Evolutionary conservation across 192 early-diverging fungal species (phyloP).

Genomic region (Coemansia sp.): DNA sequence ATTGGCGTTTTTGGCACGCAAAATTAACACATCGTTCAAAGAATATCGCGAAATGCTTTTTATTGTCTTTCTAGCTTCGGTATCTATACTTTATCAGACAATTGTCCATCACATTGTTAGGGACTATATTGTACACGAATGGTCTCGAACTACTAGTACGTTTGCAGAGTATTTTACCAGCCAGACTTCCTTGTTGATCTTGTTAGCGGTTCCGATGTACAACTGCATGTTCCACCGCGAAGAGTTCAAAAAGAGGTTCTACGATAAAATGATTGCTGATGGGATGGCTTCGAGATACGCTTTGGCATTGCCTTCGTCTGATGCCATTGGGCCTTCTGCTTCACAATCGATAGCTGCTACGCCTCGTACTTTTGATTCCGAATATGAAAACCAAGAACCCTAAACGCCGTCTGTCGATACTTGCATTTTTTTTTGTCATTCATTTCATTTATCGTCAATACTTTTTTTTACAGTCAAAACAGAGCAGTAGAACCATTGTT

Average conservation of each 20-base stretch:
- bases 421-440: constrained; percentile 5
- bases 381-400: too few relatives aligned
- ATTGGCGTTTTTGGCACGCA: constrained; percentile 24
- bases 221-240: constrained; percentile 43
- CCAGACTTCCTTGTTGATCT: constrained; percentile 28
- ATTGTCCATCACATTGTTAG: constrained; percentile 28
- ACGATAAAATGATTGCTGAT: constrained; percentile 39
- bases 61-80: constrained; percentile 19
- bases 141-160: constrained; percentile 27
- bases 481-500: too few relatives aligned
- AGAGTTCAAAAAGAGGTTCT: constrained; percentile 25
- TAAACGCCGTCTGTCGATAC: too few relatives aligned
- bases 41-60: constrained; percentile 47
- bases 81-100: constrained; percentile 25
- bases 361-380: too few relatives aligned
- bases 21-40: constrained; percentile 52
- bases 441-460: too few relatives aligned
- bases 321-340: too few relatives aligned
- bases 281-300: constrained; percentile 38
- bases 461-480: too few relatives aligned
- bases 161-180: constrained; percentile 21
- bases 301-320: not conserved
- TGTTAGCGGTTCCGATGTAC: constrained; percentile 28
- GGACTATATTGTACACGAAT: constrained; percentile 23
- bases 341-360: too few relatives aligned